Conservation (phyloP, 129 eudicot species). For the Mikania micrantha region DNA sequence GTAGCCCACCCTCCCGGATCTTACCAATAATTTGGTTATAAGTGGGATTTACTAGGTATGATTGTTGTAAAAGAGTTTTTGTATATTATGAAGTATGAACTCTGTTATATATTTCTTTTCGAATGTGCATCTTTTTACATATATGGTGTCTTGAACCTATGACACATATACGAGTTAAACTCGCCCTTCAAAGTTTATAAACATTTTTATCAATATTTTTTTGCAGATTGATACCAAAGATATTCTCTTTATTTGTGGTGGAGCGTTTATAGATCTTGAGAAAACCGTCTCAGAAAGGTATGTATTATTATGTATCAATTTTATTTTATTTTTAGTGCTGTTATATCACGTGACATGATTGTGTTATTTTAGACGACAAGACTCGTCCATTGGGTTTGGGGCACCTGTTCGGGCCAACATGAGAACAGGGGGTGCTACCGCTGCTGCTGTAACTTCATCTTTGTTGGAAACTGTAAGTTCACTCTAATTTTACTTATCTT, state of each 20-base stretch:
- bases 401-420: slow-evolving; percentile 88
- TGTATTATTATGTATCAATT: neutral
- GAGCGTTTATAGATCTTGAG: slow-evolving; percentile 48
- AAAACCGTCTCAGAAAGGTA: slow-evolving; percentile 84
- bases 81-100: neutral
- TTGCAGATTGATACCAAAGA: slow-evolving; percentile 77
- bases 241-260: slow-evolving; percentile 48
- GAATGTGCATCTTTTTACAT: neutral
- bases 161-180: neutral
- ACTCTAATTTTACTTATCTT: neutral
- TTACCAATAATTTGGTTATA: too few species aligned
- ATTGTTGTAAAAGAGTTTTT: too few species aligned
- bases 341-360: neutral
- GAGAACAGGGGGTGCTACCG: slow-evolving; percentile 56
- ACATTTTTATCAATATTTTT: neutral
- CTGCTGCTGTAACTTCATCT: slow-evolving; percentile 60
- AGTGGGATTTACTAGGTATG: too few species aligned
- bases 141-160: too few species aligned
- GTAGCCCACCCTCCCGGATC: too few species aligned
- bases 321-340: neutral
- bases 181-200: neutral
- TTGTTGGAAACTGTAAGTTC: slow-evolving; percentile 61
- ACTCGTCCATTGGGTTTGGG: slow-evolving; percentile 84
- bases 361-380: slow-evolving; percentile 52
- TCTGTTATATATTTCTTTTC: too few species aligned